Evolutionary conservation across 306 rosid species (phyloP).

Genomic region (Erythrophleum fordii): DNA sequence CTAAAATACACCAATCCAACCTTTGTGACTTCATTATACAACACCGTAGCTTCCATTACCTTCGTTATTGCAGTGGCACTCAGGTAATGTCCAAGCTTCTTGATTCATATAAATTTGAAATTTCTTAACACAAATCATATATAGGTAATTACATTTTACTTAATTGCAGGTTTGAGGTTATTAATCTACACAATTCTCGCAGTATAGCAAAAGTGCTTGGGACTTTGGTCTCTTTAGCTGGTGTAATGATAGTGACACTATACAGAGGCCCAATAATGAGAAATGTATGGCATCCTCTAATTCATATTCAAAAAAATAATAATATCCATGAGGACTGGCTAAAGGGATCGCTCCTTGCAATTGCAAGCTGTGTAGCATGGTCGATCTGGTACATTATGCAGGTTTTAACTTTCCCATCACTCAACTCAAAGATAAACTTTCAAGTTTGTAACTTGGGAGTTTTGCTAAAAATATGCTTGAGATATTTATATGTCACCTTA

Average conservation of each 20-base stretch:
- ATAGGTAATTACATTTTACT: not conserved
- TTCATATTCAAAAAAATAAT: slow-evolving; percentile 39
- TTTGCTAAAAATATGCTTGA: too few relatives aligned
- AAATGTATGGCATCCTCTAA: slow-evolving; percentile 47
- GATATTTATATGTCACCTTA: too few relatives aligned
- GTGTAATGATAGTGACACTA: slow-evolving; percentile 65
- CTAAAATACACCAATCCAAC: slow-evolving; percentile 65
- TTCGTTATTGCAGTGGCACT: slow-evolving; percentile 56
- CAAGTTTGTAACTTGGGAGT: not conserved
- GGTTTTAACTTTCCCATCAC: slow-evolving; percentile 1
- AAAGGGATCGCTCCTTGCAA: slow-evolving; percentile 59
- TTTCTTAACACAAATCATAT: not conserved
- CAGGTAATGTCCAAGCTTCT: slow-evolving; percentile 40
- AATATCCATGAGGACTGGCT: slow-evolving; percentile 54
- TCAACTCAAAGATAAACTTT: not conserved
- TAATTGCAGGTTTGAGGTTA: slow-evolving; percentile 47
- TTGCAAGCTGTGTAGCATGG: slow-evolving; percentile 64
- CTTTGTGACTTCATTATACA: slow-evolving; percentile 54
- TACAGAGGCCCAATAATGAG: slow-evolving; percentile 51
- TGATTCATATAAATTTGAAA: not conserved
- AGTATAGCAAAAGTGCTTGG: slow-evolving; percentile 61
- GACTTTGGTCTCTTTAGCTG: slow-evolving; percentile 56
- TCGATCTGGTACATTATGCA: slow-evolving; percentile 66
- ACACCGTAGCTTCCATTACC: slow-evolving; percentile 62
- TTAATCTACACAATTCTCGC: slow-evolving; percentile 41